Base-by-base conservation (phyloP, 768 basidiomycete species). In the Suillus plorans region DNA sequence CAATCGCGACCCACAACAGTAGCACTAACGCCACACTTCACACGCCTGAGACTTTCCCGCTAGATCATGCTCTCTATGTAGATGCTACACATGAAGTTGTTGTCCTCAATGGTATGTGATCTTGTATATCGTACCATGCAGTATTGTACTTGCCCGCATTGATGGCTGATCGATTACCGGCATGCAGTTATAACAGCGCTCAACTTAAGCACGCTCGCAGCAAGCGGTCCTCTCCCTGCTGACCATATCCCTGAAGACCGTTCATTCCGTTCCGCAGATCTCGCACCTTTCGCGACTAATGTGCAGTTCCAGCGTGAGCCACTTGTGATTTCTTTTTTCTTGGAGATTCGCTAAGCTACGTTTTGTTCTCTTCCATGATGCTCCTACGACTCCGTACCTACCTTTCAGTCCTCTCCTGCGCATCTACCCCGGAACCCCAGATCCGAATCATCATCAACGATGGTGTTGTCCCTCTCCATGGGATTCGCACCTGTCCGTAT, bases 391-490 rank as follows among this genome's bases (percentile, higher is more conserved):
- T 37, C 10, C 18, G 16, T 7, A 31, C 28, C 14, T 70, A 71
- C 8, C 63, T 63, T 63, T 68, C 74, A 94, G 88, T 92, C 10
- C 80, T 93, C 31, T 55, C 53, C 34, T 55, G 53, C 53, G 31
- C 53, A 36, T 36, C 53, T n/a, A 55, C 53, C 34, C 53, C 53
- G 12, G 31, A 34, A n/a, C 53, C 53, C 20, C 53, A 55, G n/a
- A 91, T 96, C 66, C 87, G 94, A 4, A 80, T 95, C 69, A 87
- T 96, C 67, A 84, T 96, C 74, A 96, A 97, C 77, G 95, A 97
- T 70, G 95, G 88, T 0, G 89, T 92, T 2, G 87, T 87, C 0
- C 94, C 95, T 5, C 82, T 96, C 25, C 91, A 88, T 0, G 87
- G 89, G 12, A 84, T 96, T 67, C 81, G 80, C 16, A 92, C 90